Evolutionary conservation across 73 alveolate genomes (phyloP).

Genomic region (Paramecium biaurelia): DNA sequence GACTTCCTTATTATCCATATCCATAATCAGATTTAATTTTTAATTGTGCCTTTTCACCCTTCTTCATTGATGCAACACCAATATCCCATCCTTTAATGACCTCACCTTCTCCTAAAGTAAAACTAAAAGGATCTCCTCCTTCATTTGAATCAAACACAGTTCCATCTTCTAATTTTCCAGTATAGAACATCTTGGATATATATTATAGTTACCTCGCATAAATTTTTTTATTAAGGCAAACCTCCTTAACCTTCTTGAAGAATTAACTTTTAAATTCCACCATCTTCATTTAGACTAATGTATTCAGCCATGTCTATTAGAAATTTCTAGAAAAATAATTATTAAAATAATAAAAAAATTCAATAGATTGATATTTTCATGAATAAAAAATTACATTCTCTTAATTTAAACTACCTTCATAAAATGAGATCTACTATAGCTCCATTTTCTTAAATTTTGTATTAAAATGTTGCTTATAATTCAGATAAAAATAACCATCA

Average conservation of each 20-base stretch:
- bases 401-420: neutral
- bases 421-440: neutral
- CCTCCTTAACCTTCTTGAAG: conserved; percentile 6
- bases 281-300: conserved; percentile 10
- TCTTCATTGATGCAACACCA: conserved; percentile 89
- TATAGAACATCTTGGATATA: conserved; percentile 62
- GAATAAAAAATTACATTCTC: neutral
- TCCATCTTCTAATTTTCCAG: conserved; percentile 88
- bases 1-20: conserved; percentile 91
- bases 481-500: neutral
- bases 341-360: neutral
- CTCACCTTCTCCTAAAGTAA: conserved; percentile 88
- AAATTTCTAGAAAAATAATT: neutral
- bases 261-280: neutral
- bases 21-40: conserved; percentile 81
- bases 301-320: neutral
- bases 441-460: neutral
- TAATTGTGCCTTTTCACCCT: conserved; percentile 89
- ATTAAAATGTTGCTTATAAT: neutral
- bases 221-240: neutral
- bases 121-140: conserved; percentile 76
- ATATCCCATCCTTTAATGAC: conserved; percentile 98
- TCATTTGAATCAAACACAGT: conserved; percentile 82
- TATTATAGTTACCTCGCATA: neutral
- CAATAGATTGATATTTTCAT: neutral